Conservation (phyloP, 75 land plant species). For the Picea sitchensis region DNA sequence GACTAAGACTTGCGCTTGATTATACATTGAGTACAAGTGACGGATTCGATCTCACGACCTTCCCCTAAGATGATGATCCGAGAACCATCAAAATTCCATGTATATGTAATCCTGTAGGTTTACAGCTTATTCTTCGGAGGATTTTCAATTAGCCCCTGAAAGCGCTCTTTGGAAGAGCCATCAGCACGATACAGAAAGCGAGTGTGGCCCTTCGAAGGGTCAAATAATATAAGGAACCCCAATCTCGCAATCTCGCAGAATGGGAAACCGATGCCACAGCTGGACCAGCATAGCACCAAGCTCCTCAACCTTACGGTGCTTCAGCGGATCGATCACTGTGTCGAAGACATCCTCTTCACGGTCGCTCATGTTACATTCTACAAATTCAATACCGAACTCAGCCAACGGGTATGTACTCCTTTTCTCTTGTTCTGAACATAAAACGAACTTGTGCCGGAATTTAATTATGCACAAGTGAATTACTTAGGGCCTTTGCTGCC, state of each 20-base stretch:
- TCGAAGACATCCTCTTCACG: constrained; percentile 91
- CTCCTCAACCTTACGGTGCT: constrained; percentile 90
- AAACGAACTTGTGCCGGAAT: no score
- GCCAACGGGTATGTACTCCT: constrained; percentile 36
- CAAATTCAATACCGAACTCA: constrained; percentile 78
- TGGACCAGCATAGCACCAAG: constrained; percentile 83
- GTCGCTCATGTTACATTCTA: constrained; percentile 95
- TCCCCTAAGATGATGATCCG: background rate
- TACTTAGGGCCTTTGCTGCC: no score
- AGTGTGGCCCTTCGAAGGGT: no score
- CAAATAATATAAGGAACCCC: background rate
- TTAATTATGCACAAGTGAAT: no score
- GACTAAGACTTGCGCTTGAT: no score
- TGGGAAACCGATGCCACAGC: constrained; percentile 73
- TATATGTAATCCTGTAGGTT: background rate
- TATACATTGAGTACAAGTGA: background rate
- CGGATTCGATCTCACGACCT: background rate
- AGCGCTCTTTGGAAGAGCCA: no score
- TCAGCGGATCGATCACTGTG: constrained; percentile 82
- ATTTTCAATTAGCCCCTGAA: background rate
- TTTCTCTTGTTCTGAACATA: no score
- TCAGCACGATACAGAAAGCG: no score
- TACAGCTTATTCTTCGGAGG: background rate
- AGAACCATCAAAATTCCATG: background rate
- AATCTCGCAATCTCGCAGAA: constrained; percentile 63